These are phyloP conservation scores for Paecilomyces variotii DNA, from an alignment of 2,329 filamentous ascomycete genomes.

Conservation along the genomic window DNA sequence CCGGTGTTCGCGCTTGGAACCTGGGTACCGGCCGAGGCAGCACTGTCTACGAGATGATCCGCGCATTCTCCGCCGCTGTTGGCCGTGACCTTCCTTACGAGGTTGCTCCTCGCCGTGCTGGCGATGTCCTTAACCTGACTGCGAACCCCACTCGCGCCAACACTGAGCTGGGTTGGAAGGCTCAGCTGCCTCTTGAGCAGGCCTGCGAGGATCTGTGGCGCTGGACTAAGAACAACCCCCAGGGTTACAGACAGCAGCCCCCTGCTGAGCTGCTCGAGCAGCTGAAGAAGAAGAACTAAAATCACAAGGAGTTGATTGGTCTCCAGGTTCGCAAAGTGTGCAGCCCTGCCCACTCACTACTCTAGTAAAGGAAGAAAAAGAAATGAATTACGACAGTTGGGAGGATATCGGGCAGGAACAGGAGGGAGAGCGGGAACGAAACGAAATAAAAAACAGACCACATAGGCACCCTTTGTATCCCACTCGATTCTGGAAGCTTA, in stretches of 20 bases:
- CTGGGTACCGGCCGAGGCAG: constrained; percentile 88
- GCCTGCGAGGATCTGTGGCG: constrained; percentile 92
- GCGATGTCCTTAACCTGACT: constrained; percentile 90
- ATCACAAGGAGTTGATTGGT: background rate
- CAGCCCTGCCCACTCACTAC: background rate
- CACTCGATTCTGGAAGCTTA: background rate
- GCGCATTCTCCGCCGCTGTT: constrained; percentile 81
- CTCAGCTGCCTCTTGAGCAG: constrained; percentile 80
- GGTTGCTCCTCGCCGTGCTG: constrained; percentile 70
- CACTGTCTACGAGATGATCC: constrained; percentile 96
- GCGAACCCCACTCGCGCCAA: constrained; percentile 84
- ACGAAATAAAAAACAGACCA: background rate
- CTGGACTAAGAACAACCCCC: constrained; percentile 95
- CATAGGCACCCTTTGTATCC: background rate
- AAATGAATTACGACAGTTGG: background rate
- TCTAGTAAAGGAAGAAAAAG: constrained; percentile 17
- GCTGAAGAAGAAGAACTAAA: constrained; percentile 22
- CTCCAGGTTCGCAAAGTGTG: background rate
- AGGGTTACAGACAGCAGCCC: constrained; percentile 88
- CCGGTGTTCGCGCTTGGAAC: constrained; percentile 94
- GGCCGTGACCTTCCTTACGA: constrained; percentile 81
- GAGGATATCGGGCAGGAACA: background rate
- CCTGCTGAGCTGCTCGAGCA: constrained; percentile 67
- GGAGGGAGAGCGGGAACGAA: background rate
- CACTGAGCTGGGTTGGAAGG: constrained; percentile 85